Base-by-base conservation (phyloP, 176 grass and related monocot species). In the Microstegium vimineum region DNA sequence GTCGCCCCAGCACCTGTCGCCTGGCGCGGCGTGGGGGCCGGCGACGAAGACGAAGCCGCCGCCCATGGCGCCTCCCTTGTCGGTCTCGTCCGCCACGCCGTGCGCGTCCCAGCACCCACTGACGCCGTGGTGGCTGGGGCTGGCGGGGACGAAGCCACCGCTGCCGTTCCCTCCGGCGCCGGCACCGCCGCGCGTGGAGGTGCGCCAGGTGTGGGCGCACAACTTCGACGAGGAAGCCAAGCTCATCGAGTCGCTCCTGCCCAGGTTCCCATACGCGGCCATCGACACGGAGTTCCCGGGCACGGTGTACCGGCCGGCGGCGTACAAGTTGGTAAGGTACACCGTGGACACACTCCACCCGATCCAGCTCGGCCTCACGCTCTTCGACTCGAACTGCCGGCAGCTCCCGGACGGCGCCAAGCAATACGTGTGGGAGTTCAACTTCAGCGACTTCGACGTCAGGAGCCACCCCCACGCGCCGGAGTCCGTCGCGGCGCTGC, bases 251-350 rank as follows among this genome's bases (percentile, higher is more conserved):
- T 78, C 80, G 20, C 80, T 88, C 0, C 45, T 83, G 34, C 26
- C 43, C 0, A 30, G 25, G 22, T 86, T 73, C 66, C 73, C 3
- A 14, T 78, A 72, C 66, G 57, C 9, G 13, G 76, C 82, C 17
- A 34, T 89, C 2, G 82, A 85, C 87, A 89, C 82, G 51, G 82
- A 77, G 71, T 89, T 81, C 57, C 78, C 83, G 0, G 88, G 88
- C 0, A 90, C 78, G 15, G 68, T 86, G 57, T 57, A 90, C 70
- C 51, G 76, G 17, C 82, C 82, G 10, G 41, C 6, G 3, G 13
- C 2, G 20, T 88, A 79, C 86, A 60, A 28, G 1, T 12, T 88
- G 5, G 35, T 88, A 2, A 28, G 27, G 61, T 62, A n/a, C 0
- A 84, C 84, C 60, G 81, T 88, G 10, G 81, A 88, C 46, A 69